Conservation (phyloP, 148 eudicot species). For the Rhododendron molle region DNA sequence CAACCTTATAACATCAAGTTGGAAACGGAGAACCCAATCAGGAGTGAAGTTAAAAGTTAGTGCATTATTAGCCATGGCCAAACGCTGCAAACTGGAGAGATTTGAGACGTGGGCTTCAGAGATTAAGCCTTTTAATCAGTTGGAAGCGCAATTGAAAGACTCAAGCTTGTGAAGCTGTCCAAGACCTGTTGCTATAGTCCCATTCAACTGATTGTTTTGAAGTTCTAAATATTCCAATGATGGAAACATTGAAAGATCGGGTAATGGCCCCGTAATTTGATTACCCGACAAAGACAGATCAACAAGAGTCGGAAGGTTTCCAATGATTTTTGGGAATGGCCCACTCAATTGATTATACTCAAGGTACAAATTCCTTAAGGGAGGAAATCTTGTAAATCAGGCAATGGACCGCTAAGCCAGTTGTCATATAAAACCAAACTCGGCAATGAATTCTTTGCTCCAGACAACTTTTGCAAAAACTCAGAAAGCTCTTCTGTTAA, state of each 20-base stretch:
- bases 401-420: not conserved
- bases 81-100: not conserved
- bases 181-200: slow-evolving; percentile 13
- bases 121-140: slow-evolving; percentile 21
- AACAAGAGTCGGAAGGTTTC: not conserved
- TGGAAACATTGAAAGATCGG: slow-evolving; percentile 4
- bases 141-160: slow-evolving; percentile 15
- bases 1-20: not conserved
- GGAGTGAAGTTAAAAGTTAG: not conserved
- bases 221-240: slow-evolving; percentile 11
- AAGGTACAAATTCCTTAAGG: too few relatives aligned
- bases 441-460: too few relatives aligned
- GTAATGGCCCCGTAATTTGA: slow-evolving; percentile 14
- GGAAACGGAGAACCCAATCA: slow-evolving; percentile 19
- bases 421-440: too few relatives aligned
- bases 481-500: too few relatives aligned
- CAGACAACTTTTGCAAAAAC: too few relatives aligned
- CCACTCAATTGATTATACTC: not conserved
- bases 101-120: slow-evolving; percentile 19
- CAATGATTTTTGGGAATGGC: not conserved
- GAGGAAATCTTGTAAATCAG: slow-evolving; percentile 6
- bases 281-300: not conserved
- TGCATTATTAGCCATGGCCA: not conserved
- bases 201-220: slow-evolving; percentile 13
- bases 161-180: slow-evolving; percentile 23